Evolutionary conservation across 495 filamentous ascomycete genomes (phyloP), one percentile per base, ranked within the genome.

Genomic region (Talaromyces stipitatus): DNA sequence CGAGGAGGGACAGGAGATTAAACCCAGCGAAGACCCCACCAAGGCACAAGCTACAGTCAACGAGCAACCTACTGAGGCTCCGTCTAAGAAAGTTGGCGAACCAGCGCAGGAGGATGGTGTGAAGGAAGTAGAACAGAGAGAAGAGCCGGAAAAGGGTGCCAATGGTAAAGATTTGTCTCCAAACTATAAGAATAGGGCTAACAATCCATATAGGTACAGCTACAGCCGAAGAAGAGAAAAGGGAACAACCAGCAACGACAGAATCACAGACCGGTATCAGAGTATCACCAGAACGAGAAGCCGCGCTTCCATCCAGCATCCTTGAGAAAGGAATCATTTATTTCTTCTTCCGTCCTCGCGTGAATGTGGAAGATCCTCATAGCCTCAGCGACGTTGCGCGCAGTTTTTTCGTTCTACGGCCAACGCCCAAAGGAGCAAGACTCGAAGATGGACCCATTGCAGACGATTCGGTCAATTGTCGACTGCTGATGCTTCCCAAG

Each of bases 301-400:
- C 78, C 55, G 70, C 61, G 2, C 74, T 85, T 5, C 82, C 91
- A 0, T 85, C 87, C n/a, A 89, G 74, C 54, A 83, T 94, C 26
- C 76, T 96, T 10, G 92, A 97, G 64, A 96, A 96, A 62, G 92
- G 92, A 2, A 80, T 96, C 60, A 88, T 97, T 60, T 96, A 96
- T 76, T 95, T 96, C 80, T 96, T 96, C 76, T 86, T 85, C 66
- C 85, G 91, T 41, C 82, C 82, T 9, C 84, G 90, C 23, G 89
- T 96, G 53, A 81, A 80, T 55, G 78, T 89, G 18, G 80, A 90
- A 11, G 81, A 90, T 10, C 86, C 92, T 9, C 77, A 85, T n/a
- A 69, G 77, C 57, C 70, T 91, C 7, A 65, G 75, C 33, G 91
- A 96, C 28, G 78, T 96, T 38, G 82, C 88, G 22, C 87, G 89